phyloP scores from a whole-genome alignment of 2,329 filamentous ascomycete species.

The Boeremia lycopersici region DNA sequence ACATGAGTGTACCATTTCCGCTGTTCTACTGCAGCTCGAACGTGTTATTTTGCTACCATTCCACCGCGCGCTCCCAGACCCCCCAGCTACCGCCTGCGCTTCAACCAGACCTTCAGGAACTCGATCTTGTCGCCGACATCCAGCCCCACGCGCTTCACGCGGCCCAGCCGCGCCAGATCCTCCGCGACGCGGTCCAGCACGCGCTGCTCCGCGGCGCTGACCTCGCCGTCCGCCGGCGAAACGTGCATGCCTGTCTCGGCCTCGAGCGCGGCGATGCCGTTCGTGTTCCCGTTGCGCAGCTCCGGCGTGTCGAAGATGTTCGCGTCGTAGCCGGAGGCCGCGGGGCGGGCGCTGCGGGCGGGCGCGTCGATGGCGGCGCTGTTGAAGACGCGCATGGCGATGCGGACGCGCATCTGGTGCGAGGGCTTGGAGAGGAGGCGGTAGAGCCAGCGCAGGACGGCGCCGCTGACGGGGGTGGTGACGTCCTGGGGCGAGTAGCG shows the following conservation, averaged over 20 bases:
- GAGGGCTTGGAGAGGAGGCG: conserved; percentile 81
- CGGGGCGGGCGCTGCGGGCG: conserved; percentile 16
- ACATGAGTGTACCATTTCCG: too few relatives aligned
- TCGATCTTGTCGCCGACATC: conserved; percentile 81
- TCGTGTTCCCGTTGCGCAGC: conserved; percentile 23
- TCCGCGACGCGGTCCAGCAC: conserved; percentile 82
- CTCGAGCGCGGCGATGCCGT: conserved; percentile 6
- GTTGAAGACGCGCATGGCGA: conserved; percentile 73
- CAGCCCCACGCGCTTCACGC: conserved; percentile 87
- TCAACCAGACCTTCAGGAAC: conserved; percentile 76
- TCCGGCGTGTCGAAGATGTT: conserved; percentile 43
- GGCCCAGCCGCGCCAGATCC: conserved; percentile 80
- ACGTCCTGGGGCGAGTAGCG: conserved; percentile 89
- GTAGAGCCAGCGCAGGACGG: conserved; percentile 79
- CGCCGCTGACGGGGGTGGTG: conserved; percentile 83
- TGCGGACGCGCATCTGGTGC: conserved; percentile 87
- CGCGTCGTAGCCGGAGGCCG: conserved; percentile 34
- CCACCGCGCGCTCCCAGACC: too few relatives aligned
- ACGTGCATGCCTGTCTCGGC: conserved; percentile 26
- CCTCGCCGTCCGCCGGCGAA: conserved; percentile 17
- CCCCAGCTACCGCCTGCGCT: conserved; percentile 35
- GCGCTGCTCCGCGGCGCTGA: conserved; percentile 62
- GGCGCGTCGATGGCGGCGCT: conserved; percentile 32
- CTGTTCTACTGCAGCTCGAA: too few relatives aligned
- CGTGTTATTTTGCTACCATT: too few relatives aligned